A percentile compares a stretch with the other conserved stretches of the same genome.
Conservation (phyloP, 352 stramenopile genomes). For the Globisporangium rhizosaccharum region DNA sequence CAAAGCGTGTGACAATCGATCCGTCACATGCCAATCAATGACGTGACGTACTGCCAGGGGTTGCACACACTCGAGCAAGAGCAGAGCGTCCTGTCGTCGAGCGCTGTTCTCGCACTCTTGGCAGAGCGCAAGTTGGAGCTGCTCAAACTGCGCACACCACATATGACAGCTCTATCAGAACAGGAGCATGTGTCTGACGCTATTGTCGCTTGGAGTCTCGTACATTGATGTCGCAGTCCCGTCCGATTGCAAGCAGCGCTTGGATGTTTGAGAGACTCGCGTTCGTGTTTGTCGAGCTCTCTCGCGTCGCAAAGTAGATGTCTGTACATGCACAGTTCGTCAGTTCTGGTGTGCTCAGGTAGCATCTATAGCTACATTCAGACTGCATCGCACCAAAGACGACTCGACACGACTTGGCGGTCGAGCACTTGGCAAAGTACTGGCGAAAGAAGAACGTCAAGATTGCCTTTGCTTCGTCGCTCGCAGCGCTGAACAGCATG, state of each 20-base stretch:
- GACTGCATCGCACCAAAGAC: neutral
- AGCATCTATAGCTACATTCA: too few relatives aligned
- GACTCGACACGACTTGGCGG: neutral
- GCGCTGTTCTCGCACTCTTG: neutral
- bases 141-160: neutral
- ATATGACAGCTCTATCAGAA: neutral
- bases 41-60: neutral
- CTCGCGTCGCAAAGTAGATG: neutral
- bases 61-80: neutral
- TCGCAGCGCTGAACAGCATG: conserved; percentile 1
- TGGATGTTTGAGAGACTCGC: neutral
- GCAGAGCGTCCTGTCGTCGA: neutral
- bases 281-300: neutral
- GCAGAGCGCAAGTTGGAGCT: neutral
- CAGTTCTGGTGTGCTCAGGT: too few relatives aligned
- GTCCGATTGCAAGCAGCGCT: neutral
- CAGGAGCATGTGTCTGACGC: neutral
- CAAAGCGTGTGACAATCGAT: neutral
- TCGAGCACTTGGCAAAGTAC: conserved; percentile 10
- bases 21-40: neutral
- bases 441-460: conserved; percentile 10
- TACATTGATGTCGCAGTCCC: neutral
- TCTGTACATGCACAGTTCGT: neutral
- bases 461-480: neutral
- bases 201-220: neutral